Evolutionary conservation across 139 green algal species (phyloP).

Genomic region (Coelastrella sp.): DNA sequence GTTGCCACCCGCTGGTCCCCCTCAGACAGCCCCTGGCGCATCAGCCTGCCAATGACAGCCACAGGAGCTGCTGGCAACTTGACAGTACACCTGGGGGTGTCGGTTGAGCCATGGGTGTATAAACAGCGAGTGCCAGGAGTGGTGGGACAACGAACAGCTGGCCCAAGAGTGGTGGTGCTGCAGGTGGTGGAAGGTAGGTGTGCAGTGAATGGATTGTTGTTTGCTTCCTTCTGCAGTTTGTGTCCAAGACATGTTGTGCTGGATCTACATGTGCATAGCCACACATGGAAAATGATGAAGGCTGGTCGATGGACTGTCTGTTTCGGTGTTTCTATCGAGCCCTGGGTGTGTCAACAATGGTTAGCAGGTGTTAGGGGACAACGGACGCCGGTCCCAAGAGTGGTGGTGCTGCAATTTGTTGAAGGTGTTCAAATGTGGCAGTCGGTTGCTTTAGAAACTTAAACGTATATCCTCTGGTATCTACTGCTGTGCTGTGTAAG

Average conservation of each 20-base stretch:
- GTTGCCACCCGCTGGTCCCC: constrained; percentile 28
- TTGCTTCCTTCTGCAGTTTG: too few species aligned
- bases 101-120: constrained; percentile 42
- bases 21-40: not conserved
- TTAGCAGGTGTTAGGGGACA: not conserved
- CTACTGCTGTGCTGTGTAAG: too few species aligned
- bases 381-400: too few species aligned
- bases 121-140: constrained; percentile 18
- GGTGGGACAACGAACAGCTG: not conserved
- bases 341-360: constrained; percentile 44
- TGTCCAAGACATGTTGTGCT: too few species aligned
- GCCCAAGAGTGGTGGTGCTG: not conserved
- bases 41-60: constrained; percentile 56
- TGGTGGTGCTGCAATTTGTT: too few species aligned
- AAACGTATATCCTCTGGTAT: too few species aligned
- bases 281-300: too few species aligned
- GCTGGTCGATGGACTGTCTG: not conserved
- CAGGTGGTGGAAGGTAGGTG: too few species aligned
- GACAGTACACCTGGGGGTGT: constrained; percentile 4
- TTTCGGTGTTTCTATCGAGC: constrained; percentile 8
- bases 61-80: not conserved
- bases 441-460: too few species aligned
- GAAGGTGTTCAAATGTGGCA: too few species aligned
- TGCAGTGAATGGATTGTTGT: too few species aligned
- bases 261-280: too few species aligned